Percentiles rank a stretch among this genome's conserved stretches.
phyloP scores from a whole-genome alignment of 495 filamentous ascomycete species.

The Neurospora sp. region DNA sequence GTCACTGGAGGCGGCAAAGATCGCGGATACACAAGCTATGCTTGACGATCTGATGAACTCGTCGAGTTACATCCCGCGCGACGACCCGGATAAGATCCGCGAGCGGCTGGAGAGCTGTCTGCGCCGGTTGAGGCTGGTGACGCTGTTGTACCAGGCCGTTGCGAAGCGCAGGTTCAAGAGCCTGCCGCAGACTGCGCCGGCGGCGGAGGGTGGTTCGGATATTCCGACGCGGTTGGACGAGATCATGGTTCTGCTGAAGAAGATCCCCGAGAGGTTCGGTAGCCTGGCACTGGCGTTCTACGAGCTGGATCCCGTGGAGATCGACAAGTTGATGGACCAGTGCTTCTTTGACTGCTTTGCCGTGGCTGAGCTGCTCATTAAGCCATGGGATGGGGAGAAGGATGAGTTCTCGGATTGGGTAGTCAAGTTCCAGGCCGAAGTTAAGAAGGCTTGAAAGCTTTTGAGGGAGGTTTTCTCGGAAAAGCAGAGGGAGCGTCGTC shows the following conservation, averaged over 20 bases:
- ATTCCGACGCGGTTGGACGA: conserved; percentile 34
- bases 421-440: conserved; percentile 36
- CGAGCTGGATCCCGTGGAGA: conserved; percentile 36
- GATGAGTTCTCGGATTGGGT: conserved; percentile 42
- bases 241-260: conserved; percentile 28
- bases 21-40: conserved; percentile 29
- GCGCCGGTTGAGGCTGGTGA: conserved; percentile 46
- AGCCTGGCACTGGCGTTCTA: conserved; percentile 37
- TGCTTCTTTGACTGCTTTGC: conserved; percentile 40
- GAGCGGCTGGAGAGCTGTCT: conserved; percentile 46
- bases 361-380: conserved; percentile 32
- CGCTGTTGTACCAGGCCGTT: conserved; percentile 48
- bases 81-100: conserved; percentile 44
- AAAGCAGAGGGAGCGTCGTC: not conserved
- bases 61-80: conserved; percentile 41
- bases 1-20: conserved; percentile 8
- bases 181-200: conserved; percentile 28
- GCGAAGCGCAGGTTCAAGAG: conserved; percentile 50
- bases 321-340: conserved; percentile 36
- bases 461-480: not conserved
- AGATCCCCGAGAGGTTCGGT: conserved; percentile 30
- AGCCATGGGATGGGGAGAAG: conserved; percentile 31
- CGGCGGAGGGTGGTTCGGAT: conserved; percentile 6
- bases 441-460: conserved; percentile 24
- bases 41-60: conserved; percentile 48